Evolutionary conservation across 495 filamentous ascomycete genomes (phyloP).

Genomic region (Penicillium bovifimosum): DNA sequence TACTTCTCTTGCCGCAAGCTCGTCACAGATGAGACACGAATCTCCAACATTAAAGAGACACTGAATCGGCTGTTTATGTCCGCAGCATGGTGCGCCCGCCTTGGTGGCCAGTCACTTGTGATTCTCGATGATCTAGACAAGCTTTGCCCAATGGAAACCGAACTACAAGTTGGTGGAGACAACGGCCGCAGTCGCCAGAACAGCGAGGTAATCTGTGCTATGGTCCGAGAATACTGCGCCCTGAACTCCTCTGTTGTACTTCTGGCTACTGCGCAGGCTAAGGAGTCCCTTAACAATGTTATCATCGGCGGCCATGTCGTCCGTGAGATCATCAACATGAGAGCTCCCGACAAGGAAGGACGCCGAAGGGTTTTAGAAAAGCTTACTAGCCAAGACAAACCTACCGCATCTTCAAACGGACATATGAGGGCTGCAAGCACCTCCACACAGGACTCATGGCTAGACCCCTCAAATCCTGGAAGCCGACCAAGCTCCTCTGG

Average conservation of each 20-base stretch:
- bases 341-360: slow-evolving; percentile 89
- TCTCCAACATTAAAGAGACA: slow-evolving; percentile 86
- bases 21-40: slow-evolving; percentile 79
- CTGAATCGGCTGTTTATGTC: slow-evolving; percentile 76
- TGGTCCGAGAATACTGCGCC: slow-evolving; percentile 74
- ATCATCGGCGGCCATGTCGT: slow-evolving; percentile 76
- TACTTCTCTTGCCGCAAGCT: slow-evolving; percentile 81
- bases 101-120: slow-evolving; percentile 75
- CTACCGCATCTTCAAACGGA: slow-evolving; percentile 30
- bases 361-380: slow-evolving; percentile 75
- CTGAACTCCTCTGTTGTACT: slow-evolving; percentile 74
- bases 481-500: slow-evolving; percentile 45
- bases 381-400: slow-evolving; percentile 41
- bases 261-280: slow-evolving; percentile 85
- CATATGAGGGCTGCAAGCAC: slow-evolving; percentile 34
- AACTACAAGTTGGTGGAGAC: slow-evolving; percentile 84
- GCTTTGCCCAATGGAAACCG: slow-evolving; percentile 85
- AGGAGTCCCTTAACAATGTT: slow-evolving; percentile 78
- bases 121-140: slow-evolving; percentile 91
- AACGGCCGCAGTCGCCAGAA: slow-evolving; percentile 88
- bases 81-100: slow-evolving; percentile 81
- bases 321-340: slow-evolving; percentile 75
- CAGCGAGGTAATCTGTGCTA: slow-evolving; percentile 79
- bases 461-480: slow-evolving; percentile 55
- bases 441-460: slow-evolving; percentile 58